Base-by-base conservation (phyloP, 257 asterid species). In the Gentiana macrophylla region DNA sequence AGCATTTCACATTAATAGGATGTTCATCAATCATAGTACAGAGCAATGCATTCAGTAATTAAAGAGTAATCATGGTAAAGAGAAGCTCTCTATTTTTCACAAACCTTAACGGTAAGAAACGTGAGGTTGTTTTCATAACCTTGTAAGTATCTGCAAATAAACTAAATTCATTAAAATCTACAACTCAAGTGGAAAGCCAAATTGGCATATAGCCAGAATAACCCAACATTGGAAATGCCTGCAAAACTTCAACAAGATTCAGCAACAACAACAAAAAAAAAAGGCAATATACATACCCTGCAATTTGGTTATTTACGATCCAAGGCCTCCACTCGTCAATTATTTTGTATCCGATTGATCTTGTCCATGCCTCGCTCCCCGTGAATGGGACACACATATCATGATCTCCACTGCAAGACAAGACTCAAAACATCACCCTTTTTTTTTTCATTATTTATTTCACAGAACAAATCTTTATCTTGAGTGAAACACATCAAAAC, bases 381-480 rank as follows among this genome's bases (percentile, higher is more conserved):
- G 89, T 91, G 53, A 15, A 87, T 6, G 98, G 98, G 34, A 91
- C 95, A 67, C 98, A 91, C 96, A 91, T 80, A 71, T 87, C 98
- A 65, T 91, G 98, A 77, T 91, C 98, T 41, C 98, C 96, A 36
- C 96, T 91, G 92, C 62, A 32, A 71, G 0, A 52, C 2, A 41
- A 24, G 1, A 24, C 24, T 24, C 24, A 24, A 24, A 24, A 24
- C 24, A 24, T 24, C 24, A 24, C 24, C 24, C 24, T 24, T 24
- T 24, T 24, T 24, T 24, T 24, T 24, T 24, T 24, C 24, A 0
- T 24, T 24, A 24, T 24, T 24, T 24, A 24, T 24, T 24, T 24
- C 1, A 24, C 24, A 24, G 24, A 24, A 15, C 24, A 15, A 15
- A 24, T 24, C 24, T 24, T 24, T 24, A 24, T 24, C 24, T 24